Base-by-base conservation (phyloP, 768 basidiomycete genomes). In the Hemileccinum impolitum region DNA sequence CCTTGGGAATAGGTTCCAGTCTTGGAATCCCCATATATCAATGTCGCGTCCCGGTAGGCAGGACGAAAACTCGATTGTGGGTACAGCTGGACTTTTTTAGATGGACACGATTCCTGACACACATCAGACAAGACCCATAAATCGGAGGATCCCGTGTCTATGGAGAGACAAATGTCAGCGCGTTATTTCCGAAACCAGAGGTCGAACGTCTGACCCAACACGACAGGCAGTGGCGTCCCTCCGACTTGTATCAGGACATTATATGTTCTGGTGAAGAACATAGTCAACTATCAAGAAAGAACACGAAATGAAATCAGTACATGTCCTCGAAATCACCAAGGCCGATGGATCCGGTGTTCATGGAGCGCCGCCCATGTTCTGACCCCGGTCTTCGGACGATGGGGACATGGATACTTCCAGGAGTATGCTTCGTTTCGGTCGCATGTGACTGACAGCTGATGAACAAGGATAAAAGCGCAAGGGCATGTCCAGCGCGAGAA, bases 91-190 rank as follows among this genome's bases (percentile, higher is more conserved):
- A 75, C 62, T 2, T 57, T 63, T 25, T 58, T 60, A 3, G 67
- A 50, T 43, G 74, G 75, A 50, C 72, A 76, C 3, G 70, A 56
- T n/a, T 58, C 54, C 10, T 64, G 66, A 61, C 84, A 89, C 0
- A 74, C 43, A 81, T 75, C 0, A 30, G 85, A 85, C 23, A 83
- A 65, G 10, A 85, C 75, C 88, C 88, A 90, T 6, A 89, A 62
- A 58, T 90, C 87, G 5, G 87, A 82, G 3, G 87, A 90, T 38
- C 87, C 87, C 2, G 86, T 87, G 54, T 90, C 87, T 86, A 46
- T 6, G 38, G n/a, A 36, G 17, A 31, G 14, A 28, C 8, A 14
- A 10, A 26, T 1, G 30, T 62, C 23, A 62, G 44, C 18, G 23
- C 32, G 2, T 12, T 21, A 13, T 21, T 28, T 17, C 13, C 9